Conservation (phyloP, 805 yeast species). For the Zygosaccharomyces bailii region DNA sequence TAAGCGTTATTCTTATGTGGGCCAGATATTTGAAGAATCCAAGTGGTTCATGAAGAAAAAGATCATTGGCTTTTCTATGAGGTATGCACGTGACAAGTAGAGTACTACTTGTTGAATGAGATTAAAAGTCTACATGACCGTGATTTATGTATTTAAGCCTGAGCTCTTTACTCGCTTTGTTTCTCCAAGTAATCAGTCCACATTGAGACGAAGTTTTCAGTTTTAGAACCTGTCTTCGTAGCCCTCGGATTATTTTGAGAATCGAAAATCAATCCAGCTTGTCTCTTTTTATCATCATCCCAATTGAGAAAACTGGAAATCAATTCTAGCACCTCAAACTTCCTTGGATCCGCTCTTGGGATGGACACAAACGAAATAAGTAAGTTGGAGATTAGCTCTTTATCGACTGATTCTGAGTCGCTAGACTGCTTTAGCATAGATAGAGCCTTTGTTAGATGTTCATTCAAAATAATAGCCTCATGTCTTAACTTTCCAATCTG, state of each 20-base stretch:
- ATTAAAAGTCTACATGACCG: background rate
- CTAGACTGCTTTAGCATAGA: slow-evolving; percentile 76
- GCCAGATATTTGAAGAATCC: too few relatives aligned
- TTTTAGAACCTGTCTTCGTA: slow-evolving; percentile 35
- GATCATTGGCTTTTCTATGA: background rate
- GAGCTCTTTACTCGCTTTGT: slow-evolving; percentile 46
- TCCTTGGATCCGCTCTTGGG: slow-evolving; percentile 91
- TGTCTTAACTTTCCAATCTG: slow-evolving; percentile 88
- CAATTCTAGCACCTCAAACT: slow-evolving; percentile 85
- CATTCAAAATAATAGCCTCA: slow-evolving; percentile 89
- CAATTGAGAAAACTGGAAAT: slow-evolving; percentile 81
- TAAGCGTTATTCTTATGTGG: background rate
- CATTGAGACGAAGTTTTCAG: slow-evolving; percentile 61
- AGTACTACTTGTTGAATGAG: background rate
- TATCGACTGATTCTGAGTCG: slow-evolving; percentile 74
- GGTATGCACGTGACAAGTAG: background rate
- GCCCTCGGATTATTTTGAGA: slow-evolving; percentile 12
- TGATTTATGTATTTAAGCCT: background rate
- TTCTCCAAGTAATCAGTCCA: slow-evolving; percentile 81
- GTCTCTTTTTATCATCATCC: slow-evolving; percentile 75
- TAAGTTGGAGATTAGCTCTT: slow-evolving; percentile 82
- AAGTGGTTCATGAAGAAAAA: background rate
- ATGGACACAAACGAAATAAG: slow-evolving; percentile 78
- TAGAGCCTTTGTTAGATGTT: slow-evolving; percentile 90
- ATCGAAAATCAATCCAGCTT: slow-evolving; percentile 63